Conservation (phyloP, 2,329 filamentous ascomycete species). For the Simplicillium sp. region DNA sequence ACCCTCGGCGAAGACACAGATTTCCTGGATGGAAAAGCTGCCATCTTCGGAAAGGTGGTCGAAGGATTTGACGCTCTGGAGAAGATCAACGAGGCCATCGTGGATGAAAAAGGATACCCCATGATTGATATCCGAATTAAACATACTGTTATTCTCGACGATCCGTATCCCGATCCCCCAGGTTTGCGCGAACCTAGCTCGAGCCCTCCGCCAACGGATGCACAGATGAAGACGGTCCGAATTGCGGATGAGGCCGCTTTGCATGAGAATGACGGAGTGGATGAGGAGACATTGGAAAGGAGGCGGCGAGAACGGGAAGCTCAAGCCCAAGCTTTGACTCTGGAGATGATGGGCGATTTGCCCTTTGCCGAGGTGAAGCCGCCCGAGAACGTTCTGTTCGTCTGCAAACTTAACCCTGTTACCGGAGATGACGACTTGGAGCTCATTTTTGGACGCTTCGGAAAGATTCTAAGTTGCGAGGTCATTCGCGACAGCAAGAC, state of each 20-base stretch:
- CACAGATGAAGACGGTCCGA: conserved; percentile 81
- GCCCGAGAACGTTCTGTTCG: conserved; percentile 93
- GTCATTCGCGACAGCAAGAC: conserved; percentile 91
- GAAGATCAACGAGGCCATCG: conserved; percentile 84
- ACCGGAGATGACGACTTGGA: conserved; percentile 91
- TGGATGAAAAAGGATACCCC: conserved; percentile 77
- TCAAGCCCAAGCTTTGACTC: conserved; percentile 82
- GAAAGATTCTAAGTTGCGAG: conserved; percentile 89
- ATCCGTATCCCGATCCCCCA: conserved; percentile 77
- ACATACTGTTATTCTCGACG: conserved; percentile 85
- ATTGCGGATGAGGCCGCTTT: conserved; percentile 84
- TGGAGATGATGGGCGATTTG: conserved; percentile 96
- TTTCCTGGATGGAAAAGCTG: conserved; percentile 85
- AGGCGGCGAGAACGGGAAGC: conserved; percentile 81
- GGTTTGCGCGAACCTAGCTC: conserved; percentile 67
- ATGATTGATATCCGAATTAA: conserved; percentile 92
- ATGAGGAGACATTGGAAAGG: conserved; percentile 74
- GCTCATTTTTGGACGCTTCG: conserved; percentile 94
- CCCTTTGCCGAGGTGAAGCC: conserved; percentile 97
- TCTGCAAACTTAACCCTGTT: conserved; percentile 96
- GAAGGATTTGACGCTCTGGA: conserved; percentile 92
- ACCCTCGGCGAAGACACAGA: conserved; percentile 85
- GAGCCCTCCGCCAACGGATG: conserved; percentile 73
- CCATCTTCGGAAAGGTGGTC: conserved; percentile 89
- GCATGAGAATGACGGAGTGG: conserved; percentile 58